phyloP scores from a whole-genome alignment of 306 rosid genomes.

The Citrullus colocynthis region DNA sequence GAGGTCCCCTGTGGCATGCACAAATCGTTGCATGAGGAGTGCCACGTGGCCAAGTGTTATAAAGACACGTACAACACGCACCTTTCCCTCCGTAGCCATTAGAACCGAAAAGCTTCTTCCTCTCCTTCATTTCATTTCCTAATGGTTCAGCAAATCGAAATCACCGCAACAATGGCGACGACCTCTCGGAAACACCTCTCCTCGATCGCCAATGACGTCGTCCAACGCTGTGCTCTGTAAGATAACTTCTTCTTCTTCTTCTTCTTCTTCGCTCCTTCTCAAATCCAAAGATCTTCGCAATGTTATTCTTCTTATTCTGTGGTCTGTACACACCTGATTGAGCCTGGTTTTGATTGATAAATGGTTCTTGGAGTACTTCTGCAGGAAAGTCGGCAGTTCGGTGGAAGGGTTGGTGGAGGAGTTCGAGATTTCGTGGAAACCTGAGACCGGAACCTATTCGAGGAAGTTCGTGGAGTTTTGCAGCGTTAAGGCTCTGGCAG shows the following conservation, averaged over 20 bases:
- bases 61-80: background rate
- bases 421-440: slow-evolving; percentile 51
- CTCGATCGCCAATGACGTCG: slow-evolving; percentile 27
- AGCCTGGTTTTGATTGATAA: background rate
- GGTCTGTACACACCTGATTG: background rate
- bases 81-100: background rate
- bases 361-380: background rate
- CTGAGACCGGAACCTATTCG: slow-evolving; percentile 28
- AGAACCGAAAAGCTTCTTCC: background rate
- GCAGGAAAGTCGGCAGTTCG: slow-evolving; percentile 34
- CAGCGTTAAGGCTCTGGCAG: slow-evolving; percentile 40
- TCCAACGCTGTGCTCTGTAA: slow-evolving; percentile 29
- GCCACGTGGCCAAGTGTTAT: background rate
- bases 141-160: background rate
- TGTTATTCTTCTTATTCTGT: background rate
- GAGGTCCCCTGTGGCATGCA: background rate
- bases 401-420: slow-evolving; percentile 50
- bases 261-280: background rate
- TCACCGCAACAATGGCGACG: slow-evolving; percentile 7
- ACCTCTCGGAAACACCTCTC: slow-evolving; percentile 24
- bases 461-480: slow-evolving; percentile 60
- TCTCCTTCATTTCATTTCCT: background rate
- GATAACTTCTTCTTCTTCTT: background rate
- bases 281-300: background rate
- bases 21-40: slow-evolving; percentile 1